phyloP scores from a whole-genome alignment of 805 yeast species.

The Scheffersomyces amazonensis region DNA sequence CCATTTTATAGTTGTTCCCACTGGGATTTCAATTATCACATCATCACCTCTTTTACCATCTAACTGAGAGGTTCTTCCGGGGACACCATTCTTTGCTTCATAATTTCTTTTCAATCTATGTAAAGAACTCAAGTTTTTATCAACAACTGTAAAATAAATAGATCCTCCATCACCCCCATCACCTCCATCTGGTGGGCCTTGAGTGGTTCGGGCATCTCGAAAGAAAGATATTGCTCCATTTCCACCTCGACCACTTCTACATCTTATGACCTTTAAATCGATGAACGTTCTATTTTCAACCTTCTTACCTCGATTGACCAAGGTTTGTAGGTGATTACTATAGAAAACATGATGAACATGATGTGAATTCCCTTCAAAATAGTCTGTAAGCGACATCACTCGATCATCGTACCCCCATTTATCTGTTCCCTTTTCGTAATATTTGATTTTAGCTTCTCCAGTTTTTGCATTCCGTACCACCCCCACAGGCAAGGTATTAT shows the following conservation, averaged over 20 bases:
- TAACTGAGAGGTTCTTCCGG: constrained; percentile 73
- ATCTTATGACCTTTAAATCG: constrained; percentile 66
- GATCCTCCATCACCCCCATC: constrained; percentile 96
- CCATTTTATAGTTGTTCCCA: constrained; percentile 87
- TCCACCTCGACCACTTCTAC: constrained; percentile 84
- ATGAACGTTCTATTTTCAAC: constrained; percentile 39
- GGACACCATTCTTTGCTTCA: constrained; percentile 66
- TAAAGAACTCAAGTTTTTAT: constrained; percentile 60
- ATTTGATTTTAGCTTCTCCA: not conserved
- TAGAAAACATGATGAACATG: constrained; percentile 33
- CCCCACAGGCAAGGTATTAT: no score
- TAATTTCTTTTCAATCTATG: constrained; percentile 68
- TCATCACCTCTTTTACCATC: constrained; percentile 88
- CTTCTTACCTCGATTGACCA: constrained; percentile 25
- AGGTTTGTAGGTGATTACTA: constrained; percentile 1
- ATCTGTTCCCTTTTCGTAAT: not conserved
- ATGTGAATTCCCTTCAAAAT: constrained; percentile 38
- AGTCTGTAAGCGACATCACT: constrained; percentile 26
- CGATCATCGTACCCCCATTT: not conserved
- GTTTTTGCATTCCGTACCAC: not conserved
- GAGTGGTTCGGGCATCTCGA: constrained; percentile 78
- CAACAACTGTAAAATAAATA: constrained; percentile 77
- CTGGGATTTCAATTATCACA: constrained; percentile 79
- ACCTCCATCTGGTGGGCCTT: constrained; percentile 99
- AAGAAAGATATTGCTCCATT: constrained; percentile 82